Evolutionary conservation across 768 basidiomycete genomes (phyloP), one percentile per base, ranked within the genome.

Genomic region (Paxillus rubicundulus): DNA sequence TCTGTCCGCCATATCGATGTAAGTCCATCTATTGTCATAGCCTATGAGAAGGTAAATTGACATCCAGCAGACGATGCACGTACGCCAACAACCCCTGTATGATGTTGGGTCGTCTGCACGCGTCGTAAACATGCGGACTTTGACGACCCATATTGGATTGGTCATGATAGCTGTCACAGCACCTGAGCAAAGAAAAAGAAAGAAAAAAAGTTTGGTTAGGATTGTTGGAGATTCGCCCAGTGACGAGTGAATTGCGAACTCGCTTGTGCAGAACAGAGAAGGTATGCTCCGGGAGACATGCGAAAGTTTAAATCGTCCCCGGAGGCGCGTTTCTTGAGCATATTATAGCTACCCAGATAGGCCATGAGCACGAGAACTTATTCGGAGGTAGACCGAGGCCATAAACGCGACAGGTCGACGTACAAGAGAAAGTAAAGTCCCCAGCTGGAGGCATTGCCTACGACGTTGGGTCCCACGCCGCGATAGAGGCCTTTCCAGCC

Each of bases 381-480:
- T 45, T 51, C 36, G 38, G 16, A 16, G 20, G 33, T 14, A 33
- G 33, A 33, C 12, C 33, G 21, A 33, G 20, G n/a, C 37, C 17
- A 27, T 40, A 34, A 59, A 41, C 16, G 40, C 62, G 40, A 24
- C 28, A 38, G 46, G 56, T 6, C 16, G 2, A 81, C 92, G 71
- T 67, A 98, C 97, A 97, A 96, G 56, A 96, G 81, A 72, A 99
- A 99, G 71, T 99, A 99, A 21, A 98, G 72, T 0, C 97, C 97
- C 97, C 97, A 99, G 61, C 92, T 95, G 8, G 87, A 85, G 17
- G 95, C 93, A 58, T 98, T 98, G 12, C 96, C 97, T 0, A 91
- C 90, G 54, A 98, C 80, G 69, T 98, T 99, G 2, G 94, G 84
- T 1, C 83, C 80, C 30, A 98, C 75, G 14, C 97, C 97, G 49